phyloP scores from a whole-genome alignment of 164 flowering plant genomes.

The Vitis labrusca region DNA sequence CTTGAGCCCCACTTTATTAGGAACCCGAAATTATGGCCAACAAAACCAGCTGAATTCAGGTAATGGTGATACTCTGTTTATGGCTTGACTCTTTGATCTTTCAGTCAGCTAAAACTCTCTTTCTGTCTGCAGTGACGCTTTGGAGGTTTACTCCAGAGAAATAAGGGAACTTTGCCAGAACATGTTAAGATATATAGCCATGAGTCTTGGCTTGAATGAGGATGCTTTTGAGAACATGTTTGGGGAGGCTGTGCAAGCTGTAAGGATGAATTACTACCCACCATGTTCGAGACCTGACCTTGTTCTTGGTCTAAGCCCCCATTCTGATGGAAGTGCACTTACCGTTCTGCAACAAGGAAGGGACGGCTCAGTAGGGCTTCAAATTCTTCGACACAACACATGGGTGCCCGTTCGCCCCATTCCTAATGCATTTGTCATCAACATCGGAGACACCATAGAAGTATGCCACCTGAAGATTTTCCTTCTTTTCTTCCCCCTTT shows the following conservation, averaged over 20 bases:
- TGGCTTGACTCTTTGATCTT: background rate
- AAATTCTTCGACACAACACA: constrained; percentile 62
- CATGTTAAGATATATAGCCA: constrained; percentile 60
- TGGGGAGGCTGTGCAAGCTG: constrained; percentile 78
- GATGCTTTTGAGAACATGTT: constrained; percentile 68
- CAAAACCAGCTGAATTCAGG: constrained; percentile 71
- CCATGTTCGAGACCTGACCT: constrained; percentile 89
- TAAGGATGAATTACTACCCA: constrained; percentile 95
- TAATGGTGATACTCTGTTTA: constrained; percentile 9
- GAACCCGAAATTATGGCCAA: constrained; percentile 63
- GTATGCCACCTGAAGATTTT: constrained; percentile 21
- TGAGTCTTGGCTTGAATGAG: constrained; percentile 46
- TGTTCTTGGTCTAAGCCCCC: constrained; percentile 86
- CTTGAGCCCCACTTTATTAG: constrained; percentile 46
- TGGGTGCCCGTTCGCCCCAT: constrained; percentile 81
- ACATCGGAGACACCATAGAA: constrained; percentile 90
- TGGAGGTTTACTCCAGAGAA: constrained; percentile 61
- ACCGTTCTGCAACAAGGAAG: constrained; percentile 81
- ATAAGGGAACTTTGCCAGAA: constrained; percentile 59
- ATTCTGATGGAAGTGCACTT: constrained; percentile 93
- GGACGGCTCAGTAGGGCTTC: constrained; percentile 70
- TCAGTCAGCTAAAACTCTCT: background rate
- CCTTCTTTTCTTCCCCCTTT: too few species aligned
- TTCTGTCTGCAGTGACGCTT: constrained; percentile 49
- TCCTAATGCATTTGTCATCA: constrained; percentile 76